Evolutionary conservation across 2,329 filamentous ascomycete species (phyloP).

Genomic region (Monosporascus sp.): DNA sequence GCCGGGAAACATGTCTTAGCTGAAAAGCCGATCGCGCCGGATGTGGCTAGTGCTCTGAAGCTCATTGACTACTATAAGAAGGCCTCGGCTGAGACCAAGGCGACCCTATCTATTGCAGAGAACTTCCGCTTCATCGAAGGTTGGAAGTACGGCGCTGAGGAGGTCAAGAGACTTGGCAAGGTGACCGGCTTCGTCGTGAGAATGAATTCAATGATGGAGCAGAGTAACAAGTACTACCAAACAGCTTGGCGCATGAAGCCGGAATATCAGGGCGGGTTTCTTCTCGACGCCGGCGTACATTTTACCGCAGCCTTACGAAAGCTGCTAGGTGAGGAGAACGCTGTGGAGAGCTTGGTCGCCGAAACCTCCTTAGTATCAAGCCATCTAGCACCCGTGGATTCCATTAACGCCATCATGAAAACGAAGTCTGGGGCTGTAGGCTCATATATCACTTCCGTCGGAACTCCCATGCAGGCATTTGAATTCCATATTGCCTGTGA

Average conservation of each 20-base stretch:
- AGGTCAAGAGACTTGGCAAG: slow-evolving; percentile 48
- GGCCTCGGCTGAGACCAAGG: slow-evolving; percentile 21
- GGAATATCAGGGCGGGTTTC: slow-evolving; percentile 68
- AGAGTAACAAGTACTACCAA: slow-evolving; percentile 42
- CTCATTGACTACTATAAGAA: slow-evolving; percentile 35
- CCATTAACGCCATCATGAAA: slow-evolving; percentile 54
- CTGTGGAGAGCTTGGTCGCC: slow-evolving; percentile 45
- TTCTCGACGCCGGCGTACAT: slow-evolving; percentile 74
- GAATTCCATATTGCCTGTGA: slow-evolving; percentile 56
- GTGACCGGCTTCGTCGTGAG: slow-evolving; percentile 47
- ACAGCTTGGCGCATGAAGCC: slow-evolving; percentile 64
- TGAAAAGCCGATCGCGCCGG: slow-evolving; percentile 64
- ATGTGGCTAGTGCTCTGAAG: slow-evolving; percentile 40
- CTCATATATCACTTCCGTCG: slow-evolving; percentile 52
- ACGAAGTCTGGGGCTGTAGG: slow-evolving; percentile 51
- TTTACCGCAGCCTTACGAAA: slow-evolving; percentile 59
- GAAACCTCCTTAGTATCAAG: slow-evolving; percentile 50
- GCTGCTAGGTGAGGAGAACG: slow-evolving; percentile 46
- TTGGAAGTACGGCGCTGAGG: slow-evolving; percentile 46
- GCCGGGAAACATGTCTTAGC: slow-evolving; percentile 67
- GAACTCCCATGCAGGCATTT: slow-evolving; percentile 47
- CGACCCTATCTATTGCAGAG: slow-evolving; percentile 61
- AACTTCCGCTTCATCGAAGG: slow-evolving; percentile 63
- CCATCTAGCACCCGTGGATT: slow-evolving; percentile 62
- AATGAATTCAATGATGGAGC: slow-evolving; percentile 30